Conservation (phyloP, 257 asterid genomes). For the Eustoma russellianum region DNA sequence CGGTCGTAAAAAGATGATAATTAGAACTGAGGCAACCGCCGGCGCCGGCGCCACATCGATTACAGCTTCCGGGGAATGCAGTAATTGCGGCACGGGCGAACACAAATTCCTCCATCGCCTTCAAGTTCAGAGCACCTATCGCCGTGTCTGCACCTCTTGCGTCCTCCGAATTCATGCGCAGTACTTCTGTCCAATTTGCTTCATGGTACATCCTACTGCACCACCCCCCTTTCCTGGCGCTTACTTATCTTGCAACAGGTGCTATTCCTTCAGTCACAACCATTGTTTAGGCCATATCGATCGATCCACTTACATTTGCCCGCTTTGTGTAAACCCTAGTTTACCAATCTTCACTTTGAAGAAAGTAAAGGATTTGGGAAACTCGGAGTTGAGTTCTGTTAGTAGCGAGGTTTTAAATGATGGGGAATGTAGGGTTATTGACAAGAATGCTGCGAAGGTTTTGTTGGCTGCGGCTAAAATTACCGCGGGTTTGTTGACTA, state of each 20-base stretch:
- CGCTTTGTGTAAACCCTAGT: constrained; percentile 49
- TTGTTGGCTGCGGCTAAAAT: constrained; percentile 70
- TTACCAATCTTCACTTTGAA: constrained; percentile 33
- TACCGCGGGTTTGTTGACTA: constrained; percentile 45
- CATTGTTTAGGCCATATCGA: constrained; percentile 41
- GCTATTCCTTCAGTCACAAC: constrained; percentile 60
- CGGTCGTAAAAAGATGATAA: constrained; percentile 6
- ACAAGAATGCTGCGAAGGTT: constrained; percentile 45
- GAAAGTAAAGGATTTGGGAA: constrained; percentile 16
- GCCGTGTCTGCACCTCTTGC: constrained; percentile 80
- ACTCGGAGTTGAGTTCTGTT: background rate
- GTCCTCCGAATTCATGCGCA: constrained; percentile 80
- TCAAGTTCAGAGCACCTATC: constrained; percentile 60
- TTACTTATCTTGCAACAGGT: constrained; percentile 43
- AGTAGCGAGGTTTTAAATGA: constrained; percentile 7
- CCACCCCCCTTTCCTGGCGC: constrained; percentile 38
- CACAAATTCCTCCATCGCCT: constrained; percentile 56
- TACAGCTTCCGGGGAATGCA: constrained; percentile 31
- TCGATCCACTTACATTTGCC: constrained; percentile 57
- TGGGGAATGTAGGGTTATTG: constrained; percentile 48
- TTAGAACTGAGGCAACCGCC: constrained; percentile 27
- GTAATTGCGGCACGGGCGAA: constrained; percentile 57
- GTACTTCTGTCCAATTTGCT: constrained; percentile 81
- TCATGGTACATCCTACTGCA: constrained; percentile 34
- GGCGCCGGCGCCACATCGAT: constrained; percentile 11